These are phyloP conservation scores for Penicillium rolfsii DNA, from an alignment of 2,329 filamentous ascomycete genomes.

Conservation along the genomic window DNA sequence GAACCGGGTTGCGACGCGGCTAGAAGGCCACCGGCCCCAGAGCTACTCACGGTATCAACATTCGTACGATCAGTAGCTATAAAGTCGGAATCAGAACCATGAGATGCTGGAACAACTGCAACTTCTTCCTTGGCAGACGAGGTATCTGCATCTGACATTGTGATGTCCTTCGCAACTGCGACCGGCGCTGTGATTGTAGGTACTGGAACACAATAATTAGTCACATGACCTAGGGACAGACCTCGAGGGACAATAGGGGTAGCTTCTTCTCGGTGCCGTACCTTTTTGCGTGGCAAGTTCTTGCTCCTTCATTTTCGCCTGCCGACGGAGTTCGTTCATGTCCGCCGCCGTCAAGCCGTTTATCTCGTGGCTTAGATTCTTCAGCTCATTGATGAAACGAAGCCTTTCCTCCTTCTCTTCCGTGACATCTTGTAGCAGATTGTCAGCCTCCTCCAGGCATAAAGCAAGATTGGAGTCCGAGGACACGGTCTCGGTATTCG, in stretches of 20 bases:
- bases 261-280: constrained; percentile 10
- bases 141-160: background rate
- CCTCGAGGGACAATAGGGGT: too few relatives aligned
- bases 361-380: constrained; percentile 52
- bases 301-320: constrained; percentile 25
- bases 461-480: constrained; percentile 29
- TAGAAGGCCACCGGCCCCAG: constrained; percentile 20
- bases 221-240: background rate
- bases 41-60: constrained; percentile 10
- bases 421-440: constrained; percentile 51
- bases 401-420: constrained; percentile 48
- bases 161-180: background rate
- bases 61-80: constrained; percentile 18
- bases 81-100: constrained; percentile 14
- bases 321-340: constrained; percentile 43
- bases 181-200: background rate
- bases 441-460: constrained; percentile 42
- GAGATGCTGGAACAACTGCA: background rate
- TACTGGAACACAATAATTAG: background rate
- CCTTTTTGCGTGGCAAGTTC: constrained; percentile 24
- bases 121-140: background rate
- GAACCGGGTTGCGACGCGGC: constrained; percentile 35
- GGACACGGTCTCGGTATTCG: constrained; percentile 46
- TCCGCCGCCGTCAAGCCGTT: constrained; percentile 51
- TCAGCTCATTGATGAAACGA: constrained; percentile 54